Conservation (phyloP, 2,329 filamentous ascomycete species). For the Penicillium sp. region DNA sequence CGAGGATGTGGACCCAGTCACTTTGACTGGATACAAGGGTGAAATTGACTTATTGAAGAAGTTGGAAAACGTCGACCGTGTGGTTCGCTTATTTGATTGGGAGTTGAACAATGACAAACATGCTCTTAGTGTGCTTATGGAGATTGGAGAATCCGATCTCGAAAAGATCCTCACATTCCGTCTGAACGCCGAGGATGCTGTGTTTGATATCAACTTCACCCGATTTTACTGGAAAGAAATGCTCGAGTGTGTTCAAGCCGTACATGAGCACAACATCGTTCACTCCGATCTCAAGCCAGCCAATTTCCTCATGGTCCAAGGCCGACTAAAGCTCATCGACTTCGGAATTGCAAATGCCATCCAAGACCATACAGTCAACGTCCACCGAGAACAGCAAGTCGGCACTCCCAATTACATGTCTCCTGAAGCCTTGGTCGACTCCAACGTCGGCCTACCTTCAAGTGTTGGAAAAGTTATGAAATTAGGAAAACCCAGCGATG, state of each 20-base stretch:
- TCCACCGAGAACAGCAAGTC: conserved; percentile 91
- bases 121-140: conserved; percentile 87
- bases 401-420: conserved; percentile 99
- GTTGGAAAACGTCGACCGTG: conserved; percentile 78
- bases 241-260: conserved; percentile 87
- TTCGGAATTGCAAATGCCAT: conserved; percentile 99
- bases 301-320: conserved; percentile 91
- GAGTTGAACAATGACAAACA: conserved; percentile 92
- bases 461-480: conserved; percentile 74
- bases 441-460: conserved; percentile 59
- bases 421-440: conserved; percentile 86
- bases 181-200: conserved; percentile 66
- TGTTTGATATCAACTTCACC: conserved; percentile 83
- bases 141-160: conserved; percentile 91
- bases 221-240: conserved; percentile 99
- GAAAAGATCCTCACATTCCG: conserved; percentile 76
- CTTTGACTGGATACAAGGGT: conserved; percentile 83
- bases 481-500: conserved; percentile 88
- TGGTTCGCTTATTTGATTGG: conserved; percentile 86
- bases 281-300: conserved; percentile 96
- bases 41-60: conserved; percentile 89
- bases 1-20: conserved; percentile 79
- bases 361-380: conserved; percentile 93
- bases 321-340: conserved; percentile 90
- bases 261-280: conserved; percentile 87